Conservation (phyloP, 306 rosid genomes). For the Prunus persica region DNA sequence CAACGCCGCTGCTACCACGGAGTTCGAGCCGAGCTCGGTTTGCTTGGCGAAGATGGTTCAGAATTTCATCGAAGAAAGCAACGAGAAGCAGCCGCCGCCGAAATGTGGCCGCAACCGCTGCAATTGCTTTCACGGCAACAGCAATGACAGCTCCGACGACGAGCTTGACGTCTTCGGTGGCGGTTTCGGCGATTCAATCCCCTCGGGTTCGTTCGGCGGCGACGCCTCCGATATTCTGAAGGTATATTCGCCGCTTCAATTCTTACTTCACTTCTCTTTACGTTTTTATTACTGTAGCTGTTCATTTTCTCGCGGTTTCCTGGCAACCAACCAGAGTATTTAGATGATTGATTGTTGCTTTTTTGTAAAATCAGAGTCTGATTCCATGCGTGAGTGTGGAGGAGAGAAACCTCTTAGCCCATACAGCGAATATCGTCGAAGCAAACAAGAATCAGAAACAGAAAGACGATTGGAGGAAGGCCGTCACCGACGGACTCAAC, state of each 20-base stretch:
- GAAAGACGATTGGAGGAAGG: constrained; percentile 70
- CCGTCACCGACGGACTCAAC: constrained; percentile 57
- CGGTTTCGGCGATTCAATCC: constrained; percentile 46
- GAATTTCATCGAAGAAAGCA: constrained; percentile 76
- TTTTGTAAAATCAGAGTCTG: constrained; percentile 46
- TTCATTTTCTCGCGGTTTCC: constrained; percentile 15
- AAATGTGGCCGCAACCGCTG: constrained; percentile 81
- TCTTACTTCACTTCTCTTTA: background rate
- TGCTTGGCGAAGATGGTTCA: constrained; percentile 91
- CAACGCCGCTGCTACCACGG: constrained; percentile 34
- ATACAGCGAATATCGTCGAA: constrained; percentile 80
- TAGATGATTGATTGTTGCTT: background rate
- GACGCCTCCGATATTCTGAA: constrained; percentile 67
- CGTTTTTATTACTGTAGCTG: background rate
- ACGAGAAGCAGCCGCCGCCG: constrained; percentile 55
- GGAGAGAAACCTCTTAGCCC: constrained; percentile 93
- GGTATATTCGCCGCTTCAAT: constrained; percentile 39
- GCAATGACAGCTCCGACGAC: constrained; percentile 88
- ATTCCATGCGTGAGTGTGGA: constrained; percentile 67
- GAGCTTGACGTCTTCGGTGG: constrained; percentile 67
- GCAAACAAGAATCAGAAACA: constrained; percentile 55
- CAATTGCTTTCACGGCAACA: constrained; percentile 84
- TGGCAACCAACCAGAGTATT: constrained; percentile 1
- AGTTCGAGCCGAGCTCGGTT: constrained; percentile 83
- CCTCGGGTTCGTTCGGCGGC: constrained; percentile 57